Conservation (phyloP, 257 asterid genomes). For the Thymus mandschuricus region DNA sequence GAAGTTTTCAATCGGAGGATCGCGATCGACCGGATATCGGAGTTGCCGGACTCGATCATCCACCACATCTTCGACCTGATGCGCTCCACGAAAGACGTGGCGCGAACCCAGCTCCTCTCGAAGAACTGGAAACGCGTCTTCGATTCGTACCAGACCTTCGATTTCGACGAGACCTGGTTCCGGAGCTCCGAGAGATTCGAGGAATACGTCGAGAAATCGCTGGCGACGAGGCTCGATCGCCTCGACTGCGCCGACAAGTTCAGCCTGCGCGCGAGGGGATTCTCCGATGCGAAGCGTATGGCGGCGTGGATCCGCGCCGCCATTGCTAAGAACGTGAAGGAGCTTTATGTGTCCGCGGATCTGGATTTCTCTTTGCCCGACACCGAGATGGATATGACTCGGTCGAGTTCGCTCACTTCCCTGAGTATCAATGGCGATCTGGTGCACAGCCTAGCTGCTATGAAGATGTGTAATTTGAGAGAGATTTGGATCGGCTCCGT, state of each 20-base stretch:
- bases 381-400: background rate
- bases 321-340: conserved; percentile 42
- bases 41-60: conserved; percentile 50
- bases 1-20: background rate
- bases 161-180: conserved; percentile 53
- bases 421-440: conserved; percentile 36
- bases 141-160: conserved; percentile 40
- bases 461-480: conserved; percentile 39
- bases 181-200: background rate
- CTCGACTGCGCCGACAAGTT: conserved; percentile 44
- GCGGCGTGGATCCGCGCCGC: conserved; percentile 40
- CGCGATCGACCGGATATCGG: conserved; percentile 40
- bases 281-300: conserved; percentile 10
- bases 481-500: conserved; percentile 37
- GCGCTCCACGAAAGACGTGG: background rate
- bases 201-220: conserved; percentile 35
- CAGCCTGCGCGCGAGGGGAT: conserved; percentile 33
- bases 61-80: conserved; percentile 43
- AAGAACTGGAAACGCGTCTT: conserved; percentile 47
- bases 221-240: conserved; percentile 34
- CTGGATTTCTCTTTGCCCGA: too few species aligned
- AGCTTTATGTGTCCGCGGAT: conserved; percentile 13
- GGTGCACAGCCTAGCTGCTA: background rate
- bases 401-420: conserved; percentile 33
- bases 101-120: conserved; percentile 44